Conservation (phyloP, 129 eudicot genomes). For the Cynara cardunculus region DNA sequence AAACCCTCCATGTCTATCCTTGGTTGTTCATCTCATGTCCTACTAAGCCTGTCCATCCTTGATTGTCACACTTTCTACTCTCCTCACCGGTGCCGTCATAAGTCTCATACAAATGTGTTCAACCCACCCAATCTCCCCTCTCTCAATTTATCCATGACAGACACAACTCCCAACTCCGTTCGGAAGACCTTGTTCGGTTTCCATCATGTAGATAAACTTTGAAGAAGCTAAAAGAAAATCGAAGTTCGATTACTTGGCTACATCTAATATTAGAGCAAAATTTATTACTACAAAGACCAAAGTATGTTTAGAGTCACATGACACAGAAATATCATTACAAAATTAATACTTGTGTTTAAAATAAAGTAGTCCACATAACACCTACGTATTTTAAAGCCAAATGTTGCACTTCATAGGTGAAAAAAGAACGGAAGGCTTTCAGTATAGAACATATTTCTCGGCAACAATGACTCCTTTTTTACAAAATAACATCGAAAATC, state of each 20-base stretch:
- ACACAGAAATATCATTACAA: background rate
- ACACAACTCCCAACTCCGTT: no score
- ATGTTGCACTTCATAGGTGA: background rate
- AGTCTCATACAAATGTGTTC: no score
- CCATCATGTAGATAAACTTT: no score
- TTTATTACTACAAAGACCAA: background rate
- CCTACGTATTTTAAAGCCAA: background rate
- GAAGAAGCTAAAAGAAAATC: background rate
- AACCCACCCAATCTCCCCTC: no score
- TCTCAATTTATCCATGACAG: no score
- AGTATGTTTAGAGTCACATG: background rate
- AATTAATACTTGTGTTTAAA: background rate
- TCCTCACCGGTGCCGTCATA: no score
- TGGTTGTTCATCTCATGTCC: no score
- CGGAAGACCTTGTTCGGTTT: no score
- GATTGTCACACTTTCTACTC: no score
- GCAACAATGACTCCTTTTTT: background rate
- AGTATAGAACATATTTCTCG: no score
- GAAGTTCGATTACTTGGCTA: background rate
- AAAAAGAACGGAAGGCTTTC: background rate
- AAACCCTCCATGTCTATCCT: no score
- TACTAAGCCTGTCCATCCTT: no score
- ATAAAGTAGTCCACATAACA: background rate
- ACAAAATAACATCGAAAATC: background rate
- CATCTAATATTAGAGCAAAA: background rate